Evolutionary conservation across 768 basidiomycete species (phyloP), one percentile per base, ranked within the genome.

Genomic region (Agaricus sinodeliciosus): DNA sequence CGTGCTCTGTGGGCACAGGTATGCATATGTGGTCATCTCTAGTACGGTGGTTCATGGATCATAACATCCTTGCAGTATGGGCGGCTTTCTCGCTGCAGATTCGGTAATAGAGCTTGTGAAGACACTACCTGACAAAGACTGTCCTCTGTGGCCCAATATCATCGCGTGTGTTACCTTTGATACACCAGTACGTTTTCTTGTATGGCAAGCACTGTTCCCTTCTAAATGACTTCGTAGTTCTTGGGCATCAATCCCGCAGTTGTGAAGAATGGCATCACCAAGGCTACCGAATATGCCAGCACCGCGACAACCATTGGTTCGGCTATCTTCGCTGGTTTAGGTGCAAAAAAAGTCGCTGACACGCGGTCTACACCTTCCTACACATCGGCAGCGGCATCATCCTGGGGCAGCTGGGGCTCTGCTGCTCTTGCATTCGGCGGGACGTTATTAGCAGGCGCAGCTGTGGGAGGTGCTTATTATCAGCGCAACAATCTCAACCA

Each of bases 1-100:
- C 45, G 86, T 94, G 3, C 73, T 96, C 6, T 94, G 93, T 63
- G 93, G 93, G 4, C 94, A 96, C 63, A 91, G 89, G 90, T 84
- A 54, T 42, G 74, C 59, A 40, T 7, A 18, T 11, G 25, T 26
- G 26, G 19, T 2, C 18, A 13, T n/a, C 37, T 44, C 43, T n/a
- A 39, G 9, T 31, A 11, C n/a, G 25, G 4, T 12, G 11, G n/a
- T 16, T n/a, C 25, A n/a, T 15, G 25, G 4, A 12, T 28, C 3
- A 22, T 27, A 0, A 28, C 13, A 22, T 12, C 18, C 12, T 28
- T 41, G 13, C 60, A 94, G 94, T 63, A 96, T 96, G 94, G 94
- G 94, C 18, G 94, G 94, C 2, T 70, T 96, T 18, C 76, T 97
- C 2, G 86, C 86, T 25, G 90, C 94, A 2, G 94, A 97, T 60